Evolutionary conservation across 345 rosid species (phyloP), one percentile per base, ranked within the genome.

Genomic region (Salix purpurea): DNA sequence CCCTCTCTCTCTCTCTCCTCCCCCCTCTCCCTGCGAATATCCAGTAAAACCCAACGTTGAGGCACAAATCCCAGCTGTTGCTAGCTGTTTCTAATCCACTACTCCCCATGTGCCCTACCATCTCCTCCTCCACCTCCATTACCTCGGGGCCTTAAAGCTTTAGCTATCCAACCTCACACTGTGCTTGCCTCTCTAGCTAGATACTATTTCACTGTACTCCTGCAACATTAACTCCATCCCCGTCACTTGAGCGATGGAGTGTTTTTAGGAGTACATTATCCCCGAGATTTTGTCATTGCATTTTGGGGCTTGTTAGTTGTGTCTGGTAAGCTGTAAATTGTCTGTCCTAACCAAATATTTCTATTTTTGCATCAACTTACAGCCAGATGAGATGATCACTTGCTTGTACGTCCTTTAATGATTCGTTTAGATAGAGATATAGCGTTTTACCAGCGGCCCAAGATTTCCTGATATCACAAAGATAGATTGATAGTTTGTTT

Each of bases 1-100:
- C 62, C 30, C 30, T 28, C 30, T 19, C 34, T n/a, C 68, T 16
- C 34, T 69, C 77, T 28, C 64, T 8, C 42, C 40, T 34, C 36
- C 37, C 37, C 37, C 37, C 37, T 34, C 37, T 34, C 37, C 37
- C 75, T 74, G 74, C 67, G 79, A 80, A 80, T 78, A 80, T 74
- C 81, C 67, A 46, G 70, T 71, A 12, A 81, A 76, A 76, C 79
- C 6, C 37, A 34, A 5, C 71, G 64, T 74, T 50, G 77, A 65
- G 72, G 13, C 65, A 69, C 14, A 65, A 36, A 19, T 74, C 80
- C 78, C 84, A 88, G 89, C 89, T 88, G 91, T 86, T 75, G 88
- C 91, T 82, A 88, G 91, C 91, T 88, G 91, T 88, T 85, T 76
- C 78, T 69, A 71, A 76, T 74, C 77, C 67, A 67, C 26, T 71